Evolutionary conservation across 352 stramenopile species (phyloP), one percentile per base, ranked within the genome.

Genomic region (Pythium plurisporium): DNA sequence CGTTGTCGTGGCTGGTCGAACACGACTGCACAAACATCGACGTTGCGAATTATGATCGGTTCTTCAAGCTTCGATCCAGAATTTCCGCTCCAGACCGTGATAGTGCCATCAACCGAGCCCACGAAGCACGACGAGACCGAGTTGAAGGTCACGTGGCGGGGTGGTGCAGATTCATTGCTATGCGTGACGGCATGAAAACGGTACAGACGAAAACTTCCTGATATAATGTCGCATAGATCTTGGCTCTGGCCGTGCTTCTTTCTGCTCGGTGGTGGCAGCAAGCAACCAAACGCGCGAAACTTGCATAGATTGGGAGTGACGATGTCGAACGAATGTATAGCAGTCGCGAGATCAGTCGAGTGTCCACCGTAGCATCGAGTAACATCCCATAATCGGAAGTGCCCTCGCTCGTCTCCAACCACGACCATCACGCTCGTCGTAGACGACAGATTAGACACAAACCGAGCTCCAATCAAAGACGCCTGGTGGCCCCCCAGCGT

Each of bases 341-440:
- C 55, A 0, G 47, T 41, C 5, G 61, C 59, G 8, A 80, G 36
- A 27, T 72, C 65, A 29, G 64, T 76, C 5, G 69, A 66, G 51
- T 59, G 69, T 17, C 71, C 62, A 17, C 70, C 73, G 10, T 80
- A 63, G 27, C 74, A 86, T 3, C 72, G 70, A 10, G 69, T 76
- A 58, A 95, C 62, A 19, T 92, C 76, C 86, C 86, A 95, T 23
- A 92, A 63, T 48, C 85, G 84, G 50, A 93, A 90, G 48, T 91
- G 73, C 0, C 82, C 86, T 12, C 61, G 72, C 37, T 79, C 71
- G 46, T 95, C 86, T 3, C 82, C 79, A 30, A 81, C 93, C 8
- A 92, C 76, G 2, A 62, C 81, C 14, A 81, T 48, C 29, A 50
- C 59, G 30, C 25, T 30, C 11, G 54, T 34, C 0, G 26, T 41